These are phyloP conservation scores for Phytopythium sindhum DNA, from an alignment of 352 stramenopile species.

Conservation along the genomic window DNA sequence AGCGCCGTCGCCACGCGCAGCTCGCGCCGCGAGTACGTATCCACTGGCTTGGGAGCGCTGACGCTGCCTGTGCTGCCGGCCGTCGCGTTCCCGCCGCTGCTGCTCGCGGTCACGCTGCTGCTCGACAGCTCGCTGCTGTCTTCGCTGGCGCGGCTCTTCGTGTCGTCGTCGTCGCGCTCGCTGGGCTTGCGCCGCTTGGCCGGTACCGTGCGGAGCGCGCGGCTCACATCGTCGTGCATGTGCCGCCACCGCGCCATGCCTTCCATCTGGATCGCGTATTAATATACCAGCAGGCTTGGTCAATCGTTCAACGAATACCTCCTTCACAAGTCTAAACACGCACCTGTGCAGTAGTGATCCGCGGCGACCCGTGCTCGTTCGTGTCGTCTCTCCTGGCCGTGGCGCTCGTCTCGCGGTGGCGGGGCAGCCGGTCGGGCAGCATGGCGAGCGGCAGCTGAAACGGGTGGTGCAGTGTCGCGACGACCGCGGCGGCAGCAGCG, in stretches of 20 bases:
- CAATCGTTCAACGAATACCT: neutral
- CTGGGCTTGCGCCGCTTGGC: neutral
- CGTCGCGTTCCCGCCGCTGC: slow-evolving; percentile 2
- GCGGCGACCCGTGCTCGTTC: neutral
- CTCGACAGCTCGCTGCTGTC: neutral
- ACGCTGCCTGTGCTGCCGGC: neutral
- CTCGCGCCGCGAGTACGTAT: slow-evolving; percentile 28
- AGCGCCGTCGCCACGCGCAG: slow-evolving; percentile 25
- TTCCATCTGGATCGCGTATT: slow-evolving; percentile 16
- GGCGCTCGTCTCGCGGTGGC: neutral
- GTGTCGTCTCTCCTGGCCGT: neutral
- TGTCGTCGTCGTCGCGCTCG: neutral
- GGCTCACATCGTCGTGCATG: slow-evolving; percentile 74
- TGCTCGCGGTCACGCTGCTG: slow-evolving; percentile 2
- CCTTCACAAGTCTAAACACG: no score
- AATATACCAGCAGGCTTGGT: neutral
- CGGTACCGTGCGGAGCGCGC: slow-evolving; percentile 24
- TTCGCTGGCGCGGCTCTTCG: neutral
- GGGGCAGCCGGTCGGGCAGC: neutral
- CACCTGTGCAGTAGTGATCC: slow-evolving; percentile 1
- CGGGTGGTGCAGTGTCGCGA: neutral
- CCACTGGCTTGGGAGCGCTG: neutral
- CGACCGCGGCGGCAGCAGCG: neutral
- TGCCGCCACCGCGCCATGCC: slow-evolving; percentile 49
- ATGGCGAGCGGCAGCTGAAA: neutral